Base-by-base conservation (phyloP, 2,329 filamentous ascomycete species). In the Aspergillus oerlinghausenensis region DNA sequence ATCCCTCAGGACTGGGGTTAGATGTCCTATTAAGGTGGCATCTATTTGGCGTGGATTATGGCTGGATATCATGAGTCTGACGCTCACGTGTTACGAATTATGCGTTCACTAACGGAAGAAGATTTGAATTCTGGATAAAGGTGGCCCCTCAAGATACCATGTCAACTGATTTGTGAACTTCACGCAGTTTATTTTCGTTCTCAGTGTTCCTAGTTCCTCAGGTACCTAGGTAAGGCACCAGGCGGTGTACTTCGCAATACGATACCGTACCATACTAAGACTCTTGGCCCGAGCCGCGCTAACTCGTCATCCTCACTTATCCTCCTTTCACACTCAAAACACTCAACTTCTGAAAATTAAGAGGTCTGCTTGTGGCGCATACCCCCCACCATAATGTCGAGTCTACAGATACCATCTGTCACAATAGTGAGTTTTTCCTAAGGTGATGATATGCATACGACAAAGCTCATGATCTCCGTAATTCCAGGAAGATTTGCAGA, bases 401-500 rank as follows among this genome's bases (percentile, higher is more conserved):
- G 32, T 32, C 42, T 63, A 8, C 61, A 70, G 19, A 57, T 76
- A 38, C 74, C 74, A 48, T 63, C 62, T 23, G 67, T 77, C 42
- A 75, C 72, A 26, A 38, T 70, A 10, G 74, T 76, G 63, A 64
- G 67, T 55, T 10, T 50, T 19, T 9, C 11, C 3, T 6, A 3
- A 9, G 6, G 14, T 17, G 21, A 11, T 19, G 7, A n/a, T 21
- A 19, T 2, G 10, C 6, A 14, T 4, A 48, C 19, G 11, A 25
- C 5, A 32, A 32, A 25, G 19, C 49, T 60, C 49, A 57, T 21
- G 6, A 4, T 11, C 2, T 49, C 29, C 40, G 21, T 14, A 14
- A 32, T 11, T 9, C 59, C 52, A 88, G 86, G 77, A 82, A 70
- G 86, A 89, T 47, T 73, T 88, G 32, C 68, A 74, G 53, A 74